phyloP scores from a whole-genome alignment of 305 asterid genomes.

The Fraxinus xanthoxyloides region DNA sequence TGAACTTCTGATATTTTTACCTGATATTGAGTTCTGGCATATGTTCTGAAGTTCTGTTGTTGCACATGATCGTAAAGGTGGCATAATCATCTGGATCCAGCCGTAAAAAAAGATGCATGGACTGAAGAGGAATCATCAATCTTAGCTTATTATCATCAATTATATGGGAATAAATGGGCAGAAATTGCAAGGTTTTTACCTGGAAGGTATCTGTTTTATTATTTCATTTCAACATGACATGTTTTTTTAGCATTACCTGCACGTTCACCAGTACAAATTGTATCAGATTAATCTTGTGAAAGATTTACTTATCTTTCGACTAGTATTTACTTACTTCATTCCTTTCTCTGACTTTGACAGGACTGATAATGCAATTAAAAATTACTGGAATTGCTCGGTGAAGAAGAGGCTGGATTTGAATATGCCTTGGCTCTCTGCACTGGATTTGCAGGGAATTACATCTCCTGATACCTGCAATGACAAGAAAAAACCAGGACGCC shows the following conservation, averaged over 20 bases:
- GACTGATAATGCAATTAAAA: slow-evolving; percentile 79
- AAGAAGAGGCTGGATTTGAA: slow-evolving; percentile 60
- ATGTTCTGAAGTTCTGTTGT: slow-evolving; percentile 16
- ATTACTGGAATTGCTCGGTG: slow-evolving; percentile 70
- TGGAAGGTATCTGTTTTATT: slow-evolving; percentile 59
- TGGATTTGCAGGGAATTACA: slow-evolving; percentile 23
- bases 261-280: neutral
- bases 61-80: slow-evolving; percentile 41
- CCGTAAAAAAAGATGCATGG: slow-evolving; percentile 73
- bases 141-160: slow-evolving; percentile 46
- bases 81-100: slow-evolving; percentile 81
- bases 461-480: slow-evolving; percentile 19
- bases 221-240: slow-evolving; percentile 2
- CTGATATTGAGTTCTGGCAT: neutral
- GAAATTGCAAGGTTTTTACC: slow-evolving; percentile 48
- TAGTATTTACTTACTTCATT: neutral
- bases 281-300: neutral
- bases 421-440: slow-evolving; percentile 31
- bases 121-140: slow-evolving; percentile 55
- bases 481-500: slow-evolving; percentile 30
- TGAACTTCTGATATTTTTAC: neutral
- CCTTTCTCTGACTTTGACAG: slow-evolving; percentile 33
- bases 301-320: neutral
- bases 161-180: slow-evolving; percentile 75
- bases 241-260: neutral